Base-by-base conservation (phyloP, 106 monocot genomes). In the Narthecium ossifragum region DNA sequence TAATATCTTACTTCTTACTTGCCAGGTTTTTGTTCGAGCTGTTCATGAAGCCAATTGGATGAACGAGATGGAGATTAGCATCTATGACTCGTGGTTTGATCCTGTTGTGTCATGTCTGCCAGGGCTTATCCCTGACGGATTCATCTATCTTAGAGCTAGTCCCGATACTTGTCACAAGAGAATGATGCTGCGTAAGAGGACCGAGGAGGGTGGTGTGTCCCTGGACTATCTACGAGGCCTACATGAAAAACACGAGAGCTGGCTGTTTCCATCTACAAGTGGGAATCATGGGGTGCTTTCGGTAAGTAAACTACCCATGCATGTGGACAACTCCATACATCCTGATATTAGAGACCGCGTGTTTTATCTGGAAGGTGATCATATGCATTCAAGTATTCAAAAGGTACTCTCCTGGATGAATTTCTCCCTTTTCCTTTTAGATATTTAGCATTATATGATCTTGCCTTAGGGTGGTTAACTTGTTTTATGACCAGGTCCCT, bases 41-140 rank as follows among this genome's bases (percentile, higher is more conserved):
- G 91, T 98, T 60, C 84, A 98, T 70, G 96, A 98, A 77, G 90
- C 96, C 8, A 98, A 98, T 3, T 98, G 96, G 96, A 98, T 98
- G 90, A 87, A 84, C 59, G 86, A 90, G 63, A 98, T 98, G 98
- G 98, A 98, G 66, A 86, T 98, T 65, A 88, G 90, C 75, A 98
- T 98, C 37, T 98, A 98, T 50, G 98, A 98, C 45, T 98, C 98
- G 1, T 98, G 98, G 98, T 98, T 98, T 76, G 98, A 98, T 60
- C 98, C 91, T 25, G 90, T 98, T 45, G 87, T 98, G n/a, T 90
- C 90, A 11, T 74, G 55, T 36, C 57, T 90, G n/a, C 96, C 98
- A 1, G 91, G 87, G 4, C 84, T 98, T 21, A 70, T 98, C 26
- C 98, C 98, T 60, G 98, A 98, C 72, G 91, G 84, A 17, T 98